A percentile compares a stretch with the other conserved stretches of the same genome.
These are phyloP conservation scores for Sugiyamaella chiloensis DNA, from an alignment of 805 yeast species.

Conservation along the genomic window DNA sequence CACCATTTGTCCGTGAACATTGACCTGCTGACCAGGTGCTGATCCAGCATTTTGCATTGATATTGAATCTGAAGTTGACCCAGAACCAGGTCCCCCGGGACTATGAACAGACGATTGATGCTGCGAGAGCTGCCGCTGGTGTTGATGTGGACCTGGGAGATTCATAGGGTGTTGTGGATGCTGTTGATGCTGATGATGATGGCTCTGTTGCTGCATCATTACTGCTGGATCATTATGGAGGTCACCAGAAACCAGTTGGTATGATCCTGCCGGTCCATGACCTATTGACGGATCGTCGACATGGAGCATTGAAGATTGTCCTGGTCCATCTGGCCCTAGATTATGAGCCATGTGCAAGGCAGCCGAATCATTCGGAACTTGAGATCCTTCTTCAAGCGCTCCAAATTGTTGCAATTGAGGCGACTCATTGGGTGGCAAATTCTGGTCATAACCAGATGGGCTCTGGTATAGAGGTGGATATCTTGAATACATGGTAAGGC, in stretches of 20 bases:
- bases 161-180: slow-evolving; percentile 32
- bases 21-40: too few relatives aligned
- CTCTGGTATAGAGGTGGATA: slow-evolving; percentile 6
- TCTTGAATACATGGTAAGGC: slow-evolving; percentile 5
- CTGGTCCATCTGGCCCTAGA: neutral
- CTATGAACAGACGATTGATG: too few relatives aligned
- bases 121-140: too few relatives aligned
- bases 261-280: neutral
- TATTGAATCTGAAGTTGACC: too few relatives aligned
- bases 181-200: slow-evolving; percentile 11
- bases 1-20: too few relatives aligned
- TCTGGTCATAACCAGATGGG: neutral
- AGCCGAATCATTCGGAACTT: neutral
- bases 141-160: slow-evolving; percentile 23
- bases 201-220: slow-evolving; percentile 7
- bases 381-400: neutral
- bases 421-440: neutral
- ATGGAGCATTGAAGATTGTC: neutral
- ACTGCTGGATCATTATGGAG: neutral
- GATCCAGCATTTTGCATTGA: neutral
- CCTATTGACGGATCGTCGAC: neutral
- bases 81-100: too few relatives aligned
- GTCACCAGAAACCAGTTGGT: slow-evolving; percentile 8
- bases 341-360: neutral
- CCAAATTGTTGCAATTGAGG: neutral